phyloP scores from a whole-genome alignment of 495 filamentous ascomycete species.

The Hyaloscypha hepaticicola region DNA sequence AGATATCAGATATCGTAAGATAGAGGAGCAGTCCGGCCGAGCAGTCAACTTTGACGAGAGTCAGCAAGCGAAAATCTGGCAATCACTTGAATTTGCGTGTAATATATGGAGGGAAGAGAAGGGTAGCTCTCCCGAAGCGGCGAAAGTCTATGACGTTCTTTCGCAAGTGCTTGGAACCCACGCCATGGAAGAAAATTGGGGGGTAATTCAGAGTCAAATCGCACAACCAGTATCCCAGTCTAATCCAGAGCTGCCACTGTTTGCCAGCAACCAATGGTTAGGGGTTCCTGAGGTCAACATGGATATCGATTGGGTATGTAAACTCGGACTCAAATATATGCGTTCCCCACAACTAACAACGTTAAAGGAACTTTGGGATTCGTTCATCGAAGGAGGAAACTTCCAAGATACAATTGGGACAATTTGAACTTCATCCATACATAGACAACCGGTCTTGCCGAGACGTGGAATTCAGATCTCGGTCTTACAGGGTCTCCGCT shows the following conservation, averaged over 20 bases:
- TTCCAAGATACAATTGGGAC: slow-evolving; percentile 24
- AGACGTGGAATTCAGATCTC: too few species aligned
- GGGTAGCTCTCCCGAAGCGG: slow-evolving; percentile 2
- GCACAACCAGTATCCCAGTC: background rate
- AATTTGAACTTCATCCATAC: background rate
- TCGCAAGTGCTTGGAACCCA: slow-evolving; percentile 14
- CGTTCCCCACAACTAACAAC: background rate
- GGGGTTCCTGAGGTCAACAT: background rate
- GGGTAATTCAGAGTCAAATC: background rate
- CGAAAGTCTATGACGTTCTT: slow-evolving; percentile 19
- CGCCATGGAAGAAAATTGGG: background rate
- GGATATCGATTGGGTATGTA: slow-evolving; percentile 13
- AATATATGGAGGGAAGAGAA: slow-evolving; percentile 15
- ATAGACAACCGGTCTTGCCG: too few species aligned
- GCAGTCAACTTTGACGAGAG: background rate
- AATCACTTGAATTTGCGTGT: slow-evolving; percentile 10
- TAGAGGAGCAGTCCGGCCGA: background rate
- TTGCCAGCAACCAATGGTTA: background rate
- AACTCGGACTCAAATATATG: background rate
- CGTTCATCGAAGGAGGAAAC: slow-evolving; percentile 26
- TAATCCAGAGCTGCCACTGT: background rate
- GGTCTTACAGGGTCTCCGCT: too few species aligned
- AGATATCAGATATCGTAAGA: slow-evolving; percentile 54
- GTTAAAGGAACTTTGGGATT: slow-evolving; percentile 23
- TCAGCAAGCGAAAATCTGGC: slow-evolving; percentile 1